Evolutionary conservation across 179 eudicot genomes (phyloP).

Genomic region (Patellifolia procumbens): DNA sequence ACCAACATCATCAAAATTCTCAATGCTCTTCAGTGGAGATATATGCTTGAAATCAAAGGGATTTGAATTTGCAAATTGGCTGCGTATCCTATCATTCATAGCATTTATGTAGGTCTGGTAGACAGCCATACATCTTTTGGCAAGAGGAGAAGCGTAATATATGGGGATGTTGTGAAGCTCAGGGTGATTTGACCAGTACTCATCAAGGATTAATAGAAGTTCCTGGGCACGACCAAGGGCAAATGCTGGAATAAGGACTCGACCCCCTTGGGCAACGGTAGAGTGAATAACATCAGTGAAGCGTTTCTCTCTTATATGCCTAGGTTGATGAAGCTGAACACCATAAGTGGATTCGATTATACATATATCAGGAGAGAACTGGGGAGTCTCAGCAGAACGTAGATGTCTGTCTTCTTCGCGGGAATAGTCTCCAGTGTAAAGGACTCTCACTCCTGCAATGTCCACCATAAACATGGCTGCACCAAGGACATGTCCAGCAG

Average conservation of each 20-base stretch:
- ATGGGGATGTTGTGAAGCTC: constrained; percentile 86
- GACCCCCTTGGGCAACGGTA: constrained; percentile 84
- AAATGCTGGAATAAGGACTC: constrained; percentile 90
- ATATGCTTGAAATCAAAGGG: constrained; percentile 94
- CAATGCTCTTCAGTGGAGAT: constrained; percentile 72
- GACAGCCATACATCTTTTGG: constrained; percentile 90
- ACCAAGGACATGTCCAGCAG: constrained; percentile 98
- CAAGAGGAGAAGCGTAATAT: constrained; percentile 95
- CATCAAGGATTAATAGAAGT: constrained; percentile 82
- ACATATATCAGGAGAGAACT: constrained; percentile 89
- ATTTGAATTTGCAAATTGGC: constrained; percentile 77
- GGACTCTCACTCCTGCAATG: constrained; percentile 89
- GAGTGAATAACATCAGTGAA: constrained; percentile 89
- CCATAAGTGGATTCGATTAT: constrained; percentile 96
- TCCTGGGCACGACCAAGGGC: constrained; percentile 99
- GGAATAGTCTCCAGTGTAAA: constrained; percentile 97
- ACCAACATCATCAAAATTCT: constrained; percentile 74
- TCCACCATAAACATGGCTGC: constrained; percentile 99
- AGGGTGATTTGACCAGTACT: constrained; percentile 93
- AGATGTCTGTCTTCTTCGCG: constrained; percentile 99
- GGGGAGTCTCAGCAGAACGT: constrained; percentile 90
- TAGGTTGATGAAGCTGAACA: constrained; percentile 83
- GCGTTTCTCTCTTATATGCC: constrained; percentile 77
- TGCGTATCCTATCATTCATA: constrained; percentile 89
- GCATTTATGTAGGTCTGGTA: constrained; percentile 93